phyloP scores from a whole-genome alignment of 768 basidiomycete species.

The Glaciozyma martinii region DNA sequence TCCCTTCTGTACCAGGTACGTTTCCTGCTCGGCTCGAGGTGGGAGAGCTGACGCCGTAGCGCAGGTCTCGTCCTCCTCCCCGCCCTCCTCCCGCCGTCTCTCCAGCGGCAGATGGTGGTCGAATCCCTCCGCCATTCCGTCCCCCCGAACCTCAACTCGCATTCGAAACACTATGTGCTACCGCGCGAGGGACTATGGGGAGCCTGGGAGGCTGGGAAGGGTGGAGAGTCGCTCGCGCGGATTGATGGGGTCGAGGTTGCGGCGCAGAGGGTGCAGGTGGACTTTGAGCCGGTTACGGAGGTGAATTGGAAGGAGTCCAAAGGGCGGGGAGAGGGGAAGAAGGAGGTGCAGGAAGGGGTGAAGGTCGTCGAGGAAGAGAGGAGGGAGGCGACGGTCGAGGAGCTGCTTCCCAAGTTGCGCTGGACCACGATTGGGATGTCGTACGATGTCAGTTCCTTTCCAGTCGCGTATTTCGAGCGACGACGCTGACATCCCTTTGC shows the following conservation, averaged over 20 bases:
- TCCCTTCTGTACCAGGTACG: constrained; percentile 25
- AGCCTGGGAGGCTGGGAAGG: constrained; percentile 35
- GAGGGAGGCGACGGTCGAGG: constrained; percentile 24
- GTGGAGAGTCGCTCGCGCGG: constrained; percentile 9
- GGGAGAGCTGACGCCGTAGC: not conserved
- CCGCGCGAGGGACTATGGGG: constrained; percentile 74
- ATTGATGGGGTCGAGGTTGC: not conserved
- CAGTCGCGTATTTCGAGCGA: not conserved
- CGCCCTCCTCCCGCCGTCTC: constrained; percentile 52
- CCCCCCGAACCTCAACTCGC: constrained; percentile 76
- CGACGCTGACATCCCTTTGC: not conserved
- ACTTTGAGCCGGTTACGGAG: not conserved
- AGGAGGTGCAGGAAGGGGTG: not conserved
- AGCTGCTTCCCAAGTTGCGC: constrained; percentile 65
- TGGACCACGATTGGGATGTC: constrained; percentile 96
- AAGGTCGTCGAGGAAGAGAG: not conserved
- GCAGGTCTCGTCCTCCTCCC: constrained; percentile 80
- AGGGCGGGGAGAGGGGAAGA: not conserved
- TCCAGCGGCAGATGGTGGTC: constrained; percentile 60
- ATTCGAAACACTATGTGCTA: constrained; percentile 74
- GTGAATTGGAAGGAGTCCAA: not conserved
- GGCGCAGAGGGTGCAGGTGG: not conserved
- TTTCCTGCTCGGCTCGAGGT: no score
- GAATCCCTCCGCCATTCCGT: constrained; percentile 67
- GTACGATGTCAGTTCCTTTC: constrained; percentile 50